Percentiles rank a stretch among this genome's conserved stretches.
Conservation (phyloP, 106 monocot species). For the Agapanthus africanus region DNA sequence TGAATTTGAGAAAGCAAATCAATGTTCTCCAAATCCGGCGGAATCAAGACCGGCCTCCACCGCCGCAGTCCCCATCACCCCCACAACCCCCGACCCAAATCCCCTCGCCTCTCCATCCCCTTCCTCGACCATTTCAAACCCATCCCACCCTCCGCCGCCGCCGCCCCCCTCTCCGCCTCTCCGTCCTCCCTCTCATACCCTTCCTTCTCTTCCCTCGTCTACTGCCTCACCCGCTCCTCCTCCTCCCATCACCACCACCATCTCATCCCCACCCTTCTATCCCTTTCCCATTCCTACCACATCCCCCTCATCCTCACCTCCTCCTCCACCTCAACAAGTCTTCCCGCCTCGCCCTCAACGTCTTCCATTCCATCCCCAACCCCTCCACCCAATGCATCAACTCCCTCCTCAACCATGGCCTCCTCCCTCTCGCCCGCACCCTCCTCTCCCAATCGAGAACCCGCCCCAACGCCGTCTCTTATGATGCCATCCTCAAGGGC, state of each 20-base stretch:
- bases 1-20: too few species aligned
- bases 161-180: too few species aligned
- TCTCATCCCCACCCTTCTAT: too few species aligned
- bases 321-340: conserved; percentile 14
- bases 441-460: conserved; percentile 25
- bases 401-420: conserved; percentile 47
- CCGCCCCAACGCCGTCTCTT: conserved; percentile 61
- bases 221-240: too few species aligned
- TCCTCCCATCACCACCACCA: background rate
- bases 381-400: conserved; percentile 62
- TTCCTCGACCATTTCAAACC: background rate
- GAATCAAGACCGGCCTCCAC: conserved; percentile 17
- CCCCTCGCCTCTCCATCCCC: background rate
- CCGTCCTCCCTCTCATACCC: too few species aligned
- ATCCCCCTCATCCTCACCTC: too few species aligned
- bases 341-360: conserved; percentile 43
- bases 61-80: background rate
- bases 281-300: too few species aligned
- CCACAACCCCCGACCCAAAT: too few species aligned
- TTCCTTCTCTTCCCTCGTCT: too few species aligned
- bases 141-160: background rate
- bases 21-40: background rate
- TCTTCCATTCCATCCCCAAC: conserved; percentile 44
- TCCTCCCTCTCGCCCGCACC: conserved; percentile 21
- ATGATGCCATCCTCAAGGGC: conserved; percentile 71